Evolutionary conservation across 2,329 filamentous ascomycete species (phyloP), one percentile per base, ranked within the genome.

Genomic region (Xylariaceae sp.): DNA sequence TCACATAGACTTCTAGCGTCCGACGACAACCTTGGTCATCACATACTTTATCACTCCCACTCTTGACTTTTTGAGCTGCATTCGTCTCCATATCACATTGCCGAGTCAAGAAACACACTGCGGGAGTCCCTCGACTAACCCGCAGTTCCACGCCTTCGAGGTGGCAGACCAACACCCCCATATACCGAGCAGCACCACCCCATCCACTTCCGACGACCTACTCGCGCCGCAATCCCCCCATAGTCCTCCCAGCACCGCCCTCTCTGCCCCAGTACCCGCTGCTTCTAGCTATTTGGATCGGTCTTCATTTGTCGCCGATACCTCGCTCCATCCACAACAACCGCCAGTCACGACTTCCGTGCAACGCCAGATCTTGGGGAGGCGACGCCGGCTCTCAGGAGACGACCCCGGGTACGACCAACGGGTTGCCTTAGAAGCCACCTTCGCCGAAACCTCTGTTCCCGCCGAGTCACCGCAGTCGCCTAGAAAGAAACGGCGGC

Each of bases 91-190:
- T n/a, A n/a, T n/a, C n/a, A n/a, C n/a, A n/a, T n/a, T 26, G 22
- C 11, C 22, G 22, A 26, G 11, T 11, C 22, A 11, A 26, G 22
- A 26, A 6, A 26, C 22, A 54, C 45, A 53, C 55, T 59, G 67
- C 64, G 66, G 71, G 65, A 66, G 50, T 56, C 53, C 42, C 47
- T 37, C 43, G 50, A 50, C 50, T 47, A 53, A 46, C 68, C 74
- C 71, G 68, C 69, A 68, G 56, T 54, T 66, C 57, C 49, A 49
- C 37, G 46, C 69, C 16, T 32, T 80, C 81, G 83, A 81, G 76
- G 83, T 87, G 84, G 84, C 83, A 76, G 76, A 85, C 79, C 76
- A 80, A 72, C 71, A 61, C 63, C 70, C 76, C 67, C 70, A 68
- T 63, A 65, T 68, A 47, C 52, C 56, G 64, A 64, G 57, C 54